Conservation (phyloP, 805 yeast species). For the Wickerhamomyces ciferrii region DNA sequence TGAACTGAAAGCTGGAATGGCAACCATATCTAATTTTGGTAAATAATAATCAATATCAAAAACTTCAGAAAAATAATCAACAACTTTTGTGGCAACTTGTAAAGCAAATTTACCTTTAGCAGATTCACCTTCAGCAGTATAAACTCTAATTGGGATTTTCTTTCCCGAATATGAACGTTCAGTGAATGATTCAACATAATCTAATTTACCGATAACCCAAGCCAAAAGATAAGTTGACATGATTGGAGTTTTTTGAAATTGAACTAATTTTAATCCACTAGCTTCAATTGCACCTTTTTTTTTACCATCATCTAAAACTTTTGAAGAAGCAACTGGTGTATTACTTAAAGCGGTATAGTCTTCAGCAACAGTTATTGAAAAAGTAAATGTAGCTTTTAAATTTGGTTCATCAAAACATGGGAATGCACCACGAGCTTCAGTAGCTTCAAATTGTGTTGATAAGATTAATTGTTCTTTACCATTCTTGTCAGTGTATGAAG, state of each 20-base stretch:
- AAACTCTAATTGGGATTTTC: slow-evolving; percentile 75
- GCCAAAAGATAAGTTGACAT: slow-evolving; percentile 83
- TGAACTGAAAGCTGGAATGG: slow-evolving; percentile 75
- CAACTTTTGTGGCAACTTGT: slow-evolving; percentile 67
- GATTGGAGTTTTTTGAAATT: slow-evolving; percentile 68
- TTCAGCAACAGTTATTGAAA: slow-evolving; percentile 52
- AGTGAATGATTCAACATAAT: slow-evolving; percentile 50
- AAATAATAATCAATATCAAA: slow-evolving; percentile 76
- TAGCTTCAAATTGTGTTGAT: slow-evolving; percentile 82
- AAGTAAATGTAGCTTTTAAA: slow-evolving; percentile 66
- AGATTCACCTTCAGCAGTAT: slow-evolving; percentile 73
- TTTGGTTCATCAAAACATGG: slow-evolving; percentile 86
- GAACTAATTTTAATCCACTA: slow-evolving; percentile 20
- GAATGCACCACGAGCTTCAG: slow-evolving; percentile 79
- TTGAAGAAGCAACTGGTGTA: slow-evolving; percentile 55
- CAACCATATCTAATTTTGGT: slow-evolving; percentile 77
- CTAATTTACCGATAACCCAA: slow-evolving; percentile 75
- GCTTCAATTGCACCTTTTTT: slow-evolving; percentile 41
- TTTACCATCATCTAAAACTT: slow-evolving; percentile 34
- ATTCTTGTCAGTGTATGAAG: slow-evolving; percentile 50
- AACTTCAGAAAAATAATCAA: slow-evolving; percentile 63
- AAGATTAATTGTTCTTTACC: slow-evolving; percentile 68
- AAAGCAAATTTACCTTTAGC: slow-evolving; percentile 67
- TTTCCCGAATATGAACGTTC: slow-evolving; percentile 38
- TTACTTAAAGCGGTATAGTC: slow-evolving; percentile 57